These are phyloP conservation scores for Aspergillus fijiensis DNA, from an alignment of 2,329 filamentous ascomycete genomes.

Conservation along the genomic window DNA sequence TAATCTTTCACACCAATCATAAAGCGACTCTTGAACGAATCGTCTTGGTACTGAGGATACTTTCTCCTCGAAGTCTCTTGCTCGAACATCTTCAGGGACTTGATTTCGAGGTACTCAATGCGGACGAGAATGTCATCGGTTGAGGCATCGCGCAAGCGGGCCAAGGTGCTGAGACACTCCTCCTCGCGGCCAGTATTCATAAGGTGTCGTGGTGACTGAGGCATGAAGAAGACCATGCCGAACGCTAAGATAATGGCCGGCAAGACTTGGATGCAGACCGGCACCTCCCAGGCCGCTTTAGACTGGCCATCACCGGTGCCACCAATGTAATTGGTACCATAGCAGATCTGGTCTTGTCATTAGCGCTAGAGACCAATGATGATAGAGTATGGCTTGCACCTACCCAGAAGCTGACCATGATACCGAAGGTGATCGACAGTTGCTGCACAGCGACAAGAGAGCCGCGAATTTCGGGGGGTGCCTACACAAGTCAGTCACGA, in stretches of 20 bases:
- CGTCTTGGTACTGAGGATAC: slow-evolving; percentile 64
- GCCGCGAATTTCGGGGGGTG: slow-evolving; percentile 45
- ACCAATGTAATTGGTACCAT: slow-evolving; percentile 61
- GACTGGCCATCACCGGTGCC: slow-evolving; percentile 59
- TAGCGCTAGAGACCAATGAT: not conserved
- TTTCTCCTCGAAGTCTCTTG: slow-evolving; percentile 64
- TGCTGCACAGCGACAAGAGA: slow-evolving; percentile 45
- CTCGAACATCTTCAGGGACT: slow-evolving; percentile 72
- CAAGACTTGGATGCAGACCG: slow-evolving; percentile 68
- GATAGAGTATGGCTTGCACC: slow-evolving; percentile 5
- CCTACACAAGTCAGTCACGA: slow-evolving; percentile 20
- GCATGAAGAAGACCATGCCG: slow-evolving; percentile 73
- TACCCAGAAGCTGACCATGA: slow-evolving; percentile 46
- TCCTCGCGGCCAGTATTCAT: slow-evolving; percentile 66
- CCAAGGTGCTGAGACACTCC: slow-evolving; percentile 64
- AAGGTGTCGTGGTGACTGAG: slow-evolving; percentile 72
- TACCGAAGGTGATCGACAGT: slow-evolving; percentile 46
- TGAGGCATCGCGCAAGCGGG: slow-evolving; percentile 62
- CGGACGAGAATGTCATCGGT: slow-evolving; percentile 68
- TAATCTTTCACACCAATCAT: slow-evolving; percentile 59
- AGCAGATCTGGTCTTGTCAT: slow-evolving; percentile 31
- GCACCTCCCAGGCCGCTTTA: slow-evolving; percentile 71
- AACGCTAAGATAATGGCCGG: slow-evolving; percentile 65
- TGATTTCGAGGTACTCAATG: slow-evolving; percentile 76
- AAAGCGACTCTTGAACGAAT: slow-evolving; percentile 62